Evolutionary conservation across 805 yeast genomes (phyloP).

Genomic region (Schwanniomyces yamadae): DNA sequence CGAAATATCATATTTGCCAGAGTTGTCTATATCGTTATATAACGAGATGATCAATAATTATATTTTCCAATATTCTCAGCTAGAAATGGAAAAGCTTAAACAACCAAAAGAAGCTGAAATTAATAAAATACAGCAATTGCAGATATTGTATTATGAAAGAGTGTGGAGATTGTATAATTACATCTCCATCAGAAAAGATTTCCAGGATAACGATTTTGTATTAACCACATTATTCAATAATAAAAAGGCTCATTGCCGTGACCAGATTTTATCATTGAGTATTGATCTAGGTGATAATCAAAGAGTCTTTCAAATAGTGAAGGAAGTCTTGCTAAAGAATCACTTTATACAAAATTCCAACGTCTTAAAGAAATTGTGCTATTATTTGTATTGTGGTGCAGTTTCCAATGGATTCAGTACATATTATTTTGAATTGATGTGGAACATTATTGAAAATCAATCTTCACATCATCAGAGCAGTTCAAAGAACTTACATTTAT

Average conservation of each 20-base stretch:
- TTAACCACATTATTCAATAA: constrained; percentile 8
- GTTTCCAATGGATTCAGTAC: constrained; percentile 18
- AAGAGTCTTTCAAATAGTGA: constrained; percentile 33
- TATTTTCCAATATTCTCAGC: constrained; percentile 17
- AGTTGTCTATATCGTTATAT: constrained; percentile 27
- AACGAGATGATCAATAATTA: constrained; percentile 30
- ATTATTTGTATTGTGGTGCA: constrained; percentile 29
- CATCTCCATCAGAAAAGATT: constrained; percentile 37
- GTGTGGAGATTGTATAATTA: constrained; percentile 35
- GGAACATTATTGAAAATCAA: constrained; percentile 37
- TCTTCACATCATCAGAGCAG: constrained; percentile 19
- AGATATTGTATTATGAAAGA: constrained; percentile 12
- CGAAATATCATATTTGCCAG: constrained; percentile 33
- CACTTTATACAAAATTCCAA: constrained; percentile 29
- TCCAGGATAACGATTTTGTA: constrained; percentile 13
- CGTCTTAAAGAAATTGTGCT: constrained; percentile 27
- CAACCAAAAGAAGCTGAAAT: not conserved
- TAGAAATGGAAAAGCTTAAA: constrained; percentile 11
- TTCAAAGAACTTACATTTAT: constrained; percentile 24
- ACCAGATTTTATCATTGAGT: constrained; percentile 28
- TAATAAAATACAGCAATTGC: constrained; percentile 10
- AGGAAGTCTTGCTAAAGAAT: constrained; percentile 32
- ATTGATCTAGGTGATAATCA: constrained; percentile 35
- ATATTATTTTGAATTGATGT: constrained; percentile 30
- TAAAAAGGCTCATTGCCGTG: constrained; percentile 21